Evolutionary conservation across 2,329 filamentous ascomycete genomes (phyloP).

Genomic region (Alternaria longipes): DNA sequence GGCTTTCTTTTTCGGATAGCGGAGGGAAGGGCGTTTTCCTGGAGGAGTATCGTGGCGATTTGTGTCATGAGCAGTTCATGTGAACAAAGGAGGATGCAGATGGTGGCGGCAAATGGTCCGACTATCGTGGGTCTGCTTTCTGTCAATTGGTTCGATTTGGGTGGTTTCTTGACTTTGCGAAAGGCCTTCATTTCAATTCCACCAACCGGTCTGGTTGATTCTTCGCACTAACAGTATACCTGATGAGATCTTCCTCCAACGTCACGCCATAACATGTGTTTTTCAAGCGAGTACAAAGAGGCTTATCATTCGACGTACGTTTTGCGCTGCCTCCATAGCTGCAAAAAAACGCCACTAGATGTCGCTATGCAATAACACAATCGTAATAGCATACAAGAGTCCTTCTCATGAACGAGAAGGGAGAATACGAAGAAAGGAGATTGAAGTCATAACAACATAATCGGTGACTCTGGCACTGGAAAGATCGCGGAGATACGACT

Average conservation of each 20-base stretch:
- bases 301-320: neutral
- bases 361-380: slow-evolving; percentile 9
- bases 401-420: slow-evolving; percentile 7
- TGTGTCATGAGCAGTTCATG: neutral
- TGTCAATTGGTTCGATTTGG: slow-evolving; percentile 2
- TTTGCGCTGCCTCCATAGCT: neutral
- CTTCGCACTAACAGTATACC: slow-evolving; percentile 13
- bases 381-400: slow-evolving; percentile 15
- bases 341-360: slow-evolving; percentile 14
- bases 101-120: neutral
- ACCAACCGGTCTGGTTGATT: neutral
- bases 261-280: neutral
- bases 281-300: slow-evolving; percentile 13
- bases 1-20: neutral
- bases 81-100: neutral
- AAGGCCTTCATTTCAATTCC: slow-evolving; percentile 1
- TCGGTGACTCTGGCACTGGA: slow-evolving; percentile 19
- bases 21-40: neutral
- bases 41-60: neutral
- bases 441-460: slow-evolving; percentile 7
- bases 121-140: slow-evolving; percentile 10
- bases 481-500: slow-evolving; percentile 15
- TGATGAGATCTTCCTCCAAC: slow-evolving; percentile 2
- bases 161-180: neutral
- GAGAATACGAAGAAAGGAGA: neutral